phyloP scores from a whole-genome alignment of 768 basidiomycete genomes.

The Tulasnella calospora region DNA sequence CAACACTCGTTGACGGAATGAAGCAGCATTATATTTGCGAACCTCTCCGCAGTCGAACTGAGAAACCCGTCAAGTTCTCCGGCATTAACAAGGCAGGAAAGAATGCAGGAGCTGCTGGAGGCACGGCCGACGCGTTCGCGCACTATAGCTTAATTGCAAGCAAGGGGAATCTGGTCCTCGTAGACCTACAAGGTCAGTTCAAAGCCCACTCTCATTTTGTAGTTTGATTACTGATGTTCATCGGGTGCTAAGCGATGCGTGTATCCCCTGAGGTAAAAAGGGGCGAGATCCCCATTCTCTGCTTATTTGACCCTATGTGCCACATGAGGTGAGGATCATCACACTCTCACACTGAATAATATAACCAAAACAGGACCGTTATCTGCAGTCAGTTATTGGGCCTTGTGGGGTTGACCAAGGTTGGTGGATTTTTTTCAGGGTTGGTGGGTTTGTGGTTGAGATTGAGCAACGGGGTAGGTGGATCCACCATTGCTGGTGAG shows the following conservation, averaged over 20 bases:
- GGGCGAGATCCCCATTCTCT: background rate
- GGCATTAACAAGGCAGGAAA: background rate
- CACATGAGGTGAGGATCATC: background rate
- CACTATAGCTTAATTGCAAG: conserved; percentile 3
- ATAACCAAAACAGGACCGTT: background rate
- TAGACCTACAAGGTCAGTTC: background rate
- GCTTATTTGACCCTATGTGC: background rate
- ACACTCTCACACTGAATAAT: too few species aligned
- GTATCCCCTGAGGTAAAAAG: background rate
- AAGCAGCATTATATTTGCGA: background rate
- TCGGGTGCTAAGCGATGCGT: background rate
- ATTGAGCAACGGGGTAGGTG: too few species aligned
- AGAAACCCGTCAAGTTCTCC: background rate
- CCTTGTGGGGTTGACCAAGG: too few species aligned
- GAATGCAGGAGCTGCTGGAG: background rate
- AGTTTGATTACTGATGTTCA: background rate
- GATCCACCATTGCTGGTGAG: too few species aligned
- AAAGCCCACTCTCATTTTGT: background rate
- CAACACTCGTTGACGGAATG: background rate
- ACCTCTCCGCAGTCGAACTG: background rate
- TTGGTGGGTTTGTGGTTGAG: too few species aligned
- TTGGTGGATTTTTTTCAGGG: too few species aligned
- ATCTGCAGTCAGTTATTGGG: background rate
- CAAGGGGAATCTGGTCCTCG: background rate
- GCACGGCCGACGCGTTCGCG: background rate